Percentiles rank a stretch among this genome's conserved stretches.
phyloP scores from a whole-genome alignment of 371 early-diverging fungal species.

The Mortierella sp. region DNA sequence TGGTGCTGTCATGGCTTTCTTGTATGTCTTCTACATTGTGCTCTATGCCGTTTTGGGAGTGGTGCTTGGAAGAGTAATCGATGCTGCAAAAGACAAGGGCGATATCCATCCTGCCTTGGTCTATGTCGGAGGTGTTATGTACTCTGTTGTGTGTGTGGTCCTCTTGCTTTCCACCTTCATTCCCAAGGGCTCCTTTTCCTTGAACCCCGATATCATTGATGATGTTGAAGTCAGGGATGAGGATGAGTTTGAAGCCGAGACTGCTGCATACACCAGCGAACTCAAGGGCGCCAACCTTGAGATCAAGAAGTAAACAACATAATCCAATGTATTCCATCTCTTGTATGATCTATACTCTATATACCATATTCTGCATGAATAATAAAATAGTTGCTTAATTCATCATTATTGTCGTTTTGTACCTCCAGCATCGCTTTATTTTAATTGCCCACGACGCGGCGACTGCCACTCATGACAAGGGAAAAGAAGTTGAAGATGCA shows the following conservation, averaged over 20 bases:
- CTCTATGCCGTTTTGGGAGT: conserved; percentile 54
- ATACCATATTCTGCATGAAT: not conserved
- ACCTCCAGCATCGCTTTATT: no score
- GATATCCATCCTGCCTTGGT: conserved; percentile 46
- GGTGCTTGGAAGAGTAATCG: conserved; percentile 56
- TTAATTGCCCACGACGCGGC: no score
- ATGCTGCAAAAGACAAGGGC: conserved; percentile 19
- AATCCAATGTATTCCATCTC: no score
- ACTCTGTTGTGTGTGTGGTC: conserved; percentile 53
- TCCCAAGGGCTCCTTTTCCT: conserved; percentile 61
- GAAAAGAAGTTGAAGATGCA: no score
- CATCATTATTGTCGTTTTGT: no score
- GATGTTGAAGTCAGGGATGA: conserved; percentile 35
- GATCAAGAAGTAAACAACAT: not conserved
- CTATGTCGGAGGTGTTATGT: conserved; percentile 58
- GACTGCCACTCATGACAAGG: no score
- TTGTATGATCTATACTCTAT: not conserved
- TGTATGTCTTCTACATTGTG: conserved; percentile 62
- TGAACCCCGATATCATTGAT: conserved; percentile 59
- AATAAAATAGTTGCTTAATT: no score
- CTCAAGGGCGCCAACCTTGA: conserved; percentile 7
- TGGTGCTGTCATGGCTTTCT: conserved; percentile 66
- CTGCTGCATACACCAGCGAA: conserved; percentile 10
- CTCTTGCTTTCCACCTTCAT: conserved; percentile 60
- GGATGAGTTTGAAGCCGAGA: conserved; percentile 18